Percentiles rank a stretch among this genome's conserved stretches.
Evolutionary conservation across 495 filamentous ascomycete species (phyloP).

Genomic region (Platismatia glauca): DNA sequence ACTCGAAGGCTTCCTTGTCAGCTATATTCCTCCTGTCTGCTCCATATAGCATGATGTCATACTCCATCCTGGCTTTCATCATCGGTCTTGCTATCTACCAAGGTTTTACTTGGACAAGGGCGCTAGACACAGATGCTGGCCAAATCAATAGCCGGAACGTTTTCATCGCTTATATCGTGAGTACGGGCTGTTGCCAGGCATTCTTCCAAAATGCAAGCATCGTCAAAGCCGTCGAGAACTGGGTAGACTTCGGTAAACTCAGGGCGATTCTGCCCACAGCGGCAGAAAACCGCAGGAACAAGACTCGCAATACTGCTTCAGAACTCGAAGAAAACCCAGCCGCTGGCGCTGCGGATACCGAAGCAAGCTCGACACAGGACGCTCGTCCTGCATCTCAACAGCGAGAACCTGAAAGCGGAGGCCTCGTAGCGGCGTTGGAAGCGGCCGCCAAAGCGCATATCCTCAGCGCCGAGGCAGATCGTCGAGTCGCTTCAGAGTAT

Average conservation of each 20-base stretch:
- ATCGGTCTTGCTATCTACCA: constrained; percentile 18
- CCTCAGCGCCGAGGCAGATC: constrained; percentile 16
- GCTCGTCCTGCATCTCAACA: too few relatives aligned
- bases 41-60: constrained; percentile 13
- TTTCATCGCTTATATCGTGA: constrained; percentile 17
- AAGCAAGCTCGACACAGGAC: too few relatives aligned
- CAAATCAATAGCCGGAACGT: constrained; percentile 10
- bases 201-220: not conserved
- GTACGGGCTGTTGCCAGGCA: not conserved
- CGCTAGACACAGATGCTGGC: constrained; percentile 13
- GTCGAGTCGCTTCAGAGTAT: constrained; percentile 6
- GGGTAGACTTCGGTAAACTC: too few relatives aligned
- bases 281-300: too few relatives aligned
- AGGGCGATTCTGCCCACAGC: too few relatives aligned
- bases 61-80: constrained; percentile 15
- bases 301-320: too few relatives aligned
- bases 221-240: too few relatives aligned
- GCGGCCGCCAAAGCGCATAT: constrained; percentile 15
- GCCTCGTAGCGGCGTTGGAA: constrained; percentile 7
- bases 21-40: constrained; percentile 15
- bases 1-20: not conserved
- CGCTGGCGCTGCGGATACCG: too few relatives aligned
- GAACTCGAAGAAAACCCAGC: too few relatives aligned
- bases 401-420: not conserved
- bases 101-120: constrained; percentile 12